A percentile compares a stretch with the other conserved stretches of the same genome.
Evolutionary conservation across 768 basidiomycete genomes (phyloP).

Genomic region (Mycena galopus): DNA sequence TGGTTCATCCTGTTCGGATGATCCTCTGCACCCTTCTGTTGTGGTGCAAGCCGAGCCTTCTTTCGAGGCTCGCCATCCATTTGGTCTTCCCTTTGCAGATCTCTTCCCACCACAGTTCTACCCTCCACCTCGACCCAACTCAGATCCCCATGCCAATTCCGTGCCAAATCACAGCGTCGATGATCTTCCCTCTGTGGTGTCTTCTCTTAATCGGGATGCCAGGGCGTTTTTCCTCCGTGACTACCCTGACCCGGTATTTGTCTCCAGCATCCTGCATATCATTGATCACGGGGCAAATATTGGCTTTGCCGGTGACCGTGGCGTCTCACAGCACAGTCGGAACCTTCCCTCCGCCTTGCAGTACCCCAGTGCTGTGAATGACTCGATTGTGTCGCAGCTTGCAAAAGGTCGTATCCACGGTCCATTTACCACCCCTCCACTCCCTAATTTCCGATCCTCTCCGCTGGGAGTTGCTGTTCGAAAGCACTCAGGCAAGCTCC

Average conservation of each 20-base stretch:
- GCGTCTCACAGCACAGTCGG: constrained; percentile 17
- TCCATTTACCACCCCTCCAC: constrained; percentile 37
- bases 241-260: constrained; percentile 45
- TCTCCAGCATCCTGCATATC: constrained; percentile 40
- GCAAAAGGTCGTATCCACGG: constrained; percentile 34
- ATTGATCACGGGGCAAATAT: constrained; percentile 43
- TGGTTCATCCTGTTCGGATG: too few relatives aligned
- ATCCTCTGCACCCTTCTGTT: neutral
- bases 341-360: constrained; percentile 44
- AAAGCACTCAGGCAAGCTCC: constrained; percentile 39
- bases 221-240: constrained; percentile 42
- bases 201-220: constrained; percentile 12
- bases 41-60: neutral
- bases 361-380: constrained; percentile 13
- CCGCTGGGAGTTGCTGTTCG: constrained; percentile 41
- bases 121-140: neutral
- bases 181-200: too few relatives aligned
- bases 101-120: neutral
- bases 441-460: constrained; percentile 37
- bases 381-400: constrained; percentile 15
- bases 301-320: constrained; percentile 38
- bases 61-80: neutral
- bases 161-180: too few relatives aligned
- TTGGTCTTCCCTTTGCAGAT: too few relatives aligned
- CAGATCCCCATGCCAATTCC: too few relatives aligned